Percentiles rank a stretch among this genome's conserved stretches.
Evolutionary conservation across 495 filamentous ascomycete species (phyloP).

Genomic region (Penicillium nucicola): DNA sequence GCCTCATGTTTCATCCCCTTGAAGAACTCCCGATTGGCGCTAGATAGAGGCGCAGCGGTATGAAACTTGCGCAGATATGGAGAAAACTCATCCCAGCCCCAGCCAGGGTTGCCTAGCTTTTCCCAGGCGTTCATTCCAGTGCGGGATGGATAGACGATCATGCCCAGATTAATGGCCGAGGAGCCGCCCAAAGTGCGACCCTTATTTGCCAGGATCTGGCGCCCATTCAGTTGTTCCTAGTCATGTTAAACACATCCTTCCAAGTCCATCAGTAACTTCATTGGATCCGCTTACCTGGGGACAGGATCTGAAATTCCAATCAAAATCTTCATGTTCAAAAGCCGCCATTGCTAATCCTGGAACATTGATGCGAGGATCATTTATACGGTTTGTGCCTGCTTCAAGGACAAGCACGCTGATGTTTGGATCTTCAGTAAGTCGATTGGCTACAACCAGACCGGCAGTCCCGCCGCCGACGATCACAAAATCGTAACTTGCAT

Average conservation of each 20-base stretch:
- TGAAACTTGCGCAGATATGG: slow-evolving; percentile 37
- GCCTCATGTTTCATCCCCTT: slow-evolving; percentile 10
- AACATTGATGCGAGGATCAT: slow-evolving; percentile 38
- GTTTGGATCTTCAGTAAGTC: slow-evolving; percentile 42
- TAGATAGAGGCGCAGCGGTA: slow-evolving; percentile 8
- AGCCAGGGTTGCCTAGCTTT: slow-evolving; percentile 49
- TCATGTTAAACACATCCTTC: too few relatives aligned
- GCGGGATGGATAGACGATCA: slow-evolving; percentile 28
- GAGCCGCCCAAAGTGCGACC: slow-evolving; percentile 57
- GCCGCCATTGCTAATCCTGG: slow-evolving; percentile 38
- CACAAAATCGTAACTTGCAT: slow-evolving; percentile 11
- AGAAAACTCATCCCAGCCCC: slow-evolving; percentile 45
- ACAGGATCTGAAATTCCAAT: slow-evolving; percentile 51
- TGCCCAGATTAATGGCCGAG: slow-evolving; percentile 47
- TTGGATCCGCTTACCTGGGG: slow-evolving; percentile 52
- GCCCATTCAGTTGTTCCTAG: slow-evolving; percentile 23
- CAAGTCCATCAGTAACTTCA: too few relatives aligned
- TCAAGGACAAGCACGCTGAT: slow-evolving; percentile 51
- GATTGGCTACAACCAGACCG: slow-evolving; percentile 46
- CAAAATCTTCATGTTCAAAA: slow-evolving; percentile 46
- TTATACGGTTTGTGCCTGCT: slow-evolving; percentile 43
- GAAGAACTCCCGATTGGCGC: slow-evolving; percentile 4
- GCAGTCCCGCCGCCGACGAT: slow-evolving; percentile 41
- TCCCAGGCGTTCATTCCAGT: slow-evolving; percentile 48
- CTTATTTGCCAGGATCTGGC: slow-evolving; percentile 20